Percentiles rank a stretch among this genome's conserved stretches.
Conservation (phyloP, 2,329 filamentous ascomycete genomes). For the Exophiala xenobiotica region DNA sequence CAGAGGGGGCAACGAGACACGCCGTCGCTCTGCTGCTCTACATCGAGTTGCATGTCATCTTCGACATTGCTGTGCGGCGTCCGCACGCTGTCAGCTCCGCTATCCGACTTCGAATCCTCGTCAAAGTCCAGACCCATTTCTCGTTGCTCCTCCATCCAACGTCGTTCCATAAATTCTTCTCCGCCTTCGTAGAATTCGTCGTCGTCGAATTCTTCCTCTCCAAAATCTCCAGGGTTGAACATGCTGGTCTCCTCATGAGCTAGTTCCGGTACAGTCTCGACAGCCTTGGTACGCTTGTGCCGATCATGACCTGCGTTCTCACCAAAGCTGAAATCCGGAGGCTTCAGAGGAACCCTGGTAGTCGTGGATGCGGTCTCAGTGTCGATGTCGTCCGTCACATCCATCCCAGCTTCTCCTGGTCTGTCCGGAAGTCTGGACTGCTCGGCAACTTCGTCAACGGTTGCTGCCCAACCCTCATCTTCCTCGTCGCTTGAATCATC, state of each 20-base stretch:
- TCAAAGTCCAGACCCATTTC: conserved; percentile 43
- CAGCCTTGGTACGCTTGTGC: conserved; percentile 28
- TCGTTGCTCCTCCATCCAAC: conserved; percentile 72
- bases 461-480: conserved; percentile 18
- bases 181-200: conserved; percentile 60
- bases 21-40: conserved; percentile 24
- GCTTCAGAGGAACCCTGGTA: conserved; percentile 29
- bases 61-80: conserved; percentile 25
- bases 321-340: conserved; percentile 11
- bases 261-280: conserved; percentile 38
- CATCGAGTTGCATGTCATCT: conserved; percentile 20
- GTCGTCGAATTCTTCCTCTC: conserved; percentile 60
- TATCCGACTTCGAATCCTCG: conserved; percentile 59
- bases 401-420: conserved; percentile 1
- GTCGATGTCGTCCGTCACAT: conserved; percentile 13
- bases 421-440: not conserved
- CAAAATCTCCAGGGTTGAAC: conserved; percentile 49
- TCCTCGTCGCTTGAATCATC: conserved; percentile 52
- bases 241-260: conserved; percentile 53
- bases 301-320: conserved; percentile 4
- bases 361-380: conserved; percentile 7
- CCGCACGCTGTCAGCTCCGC: conserved; percentile 21
- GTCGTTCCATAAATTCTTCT: conserved; percentile 64
- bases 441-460: conserved; percentile 7
- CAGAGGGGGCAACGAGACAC: conserved; percentile 72